phyloP scores from a whole-genome alignment of 1,284 basidiomycete species.

The Sanguinoderma infundibulare region DNA sequence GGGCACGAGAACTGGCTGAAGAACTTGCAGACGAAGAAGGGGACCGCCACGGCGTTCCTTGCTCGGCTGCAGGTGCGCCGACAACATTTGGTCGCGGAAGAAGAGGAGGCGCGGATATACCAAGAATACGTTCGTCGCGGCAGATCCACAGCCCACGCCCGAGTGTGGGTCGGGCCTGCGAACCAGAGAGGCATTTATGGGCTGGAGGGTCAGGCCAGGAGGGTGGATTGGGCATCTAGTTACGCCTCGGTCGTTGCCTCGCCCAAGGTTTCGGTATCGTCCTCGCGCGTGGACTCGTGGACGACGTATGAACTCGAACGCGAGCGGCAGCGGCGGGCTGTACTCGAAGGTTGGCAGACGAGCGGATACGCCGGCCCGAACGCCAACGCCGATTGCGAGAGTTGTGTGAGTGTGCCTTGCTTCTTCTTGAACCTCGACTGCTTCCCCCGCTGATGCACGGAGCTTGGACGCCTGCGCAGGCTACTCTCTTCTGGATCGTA shows the following conservation, averaged over 20 bases:
- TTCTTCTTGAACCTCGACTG: not conserved
- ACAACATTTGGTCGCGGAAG: not conserved
- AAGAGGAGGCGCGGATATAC: not conserved
- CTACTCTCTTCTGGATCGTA: not conserved
- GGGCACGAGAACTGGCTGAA: conserved; percentile 7
- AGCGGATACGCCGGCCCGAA: no score
- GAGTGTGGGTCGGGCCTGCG: not conserved
- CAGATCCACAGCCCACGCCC: not conserved
- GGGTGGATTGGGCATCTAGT: not conserved
- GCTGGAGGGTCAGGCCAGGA: not conserved
- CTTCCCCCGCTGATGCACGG: not conserved
- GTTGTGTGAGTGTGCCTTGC: not conserved
- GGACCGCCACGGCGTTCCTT: not conserved
- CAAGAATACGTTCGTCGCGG: not conserved
- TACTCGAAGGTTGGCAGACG: not conserved
- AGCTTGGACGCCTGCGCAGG: not conserved
- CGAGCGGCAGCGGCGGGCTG: not conserved
- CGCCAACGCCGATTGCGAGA: not conserved
- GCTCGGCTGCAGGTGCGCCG: not conserved
- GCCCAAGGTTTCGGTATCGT: not conserved
- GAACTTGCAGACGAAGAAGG: not conserved
- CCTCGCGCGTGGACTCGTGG: not conserved
- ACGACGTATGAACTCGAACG: not conserved
- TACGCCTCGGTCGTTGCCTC: not conserved
- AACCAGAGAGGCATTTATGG: not conserved